These are phyloP conservation scores for Bipolaris cookei DNA, from an alignment of 2,329 filamentous ascomycete genomes.

Conservation along the genomic window DNA sequence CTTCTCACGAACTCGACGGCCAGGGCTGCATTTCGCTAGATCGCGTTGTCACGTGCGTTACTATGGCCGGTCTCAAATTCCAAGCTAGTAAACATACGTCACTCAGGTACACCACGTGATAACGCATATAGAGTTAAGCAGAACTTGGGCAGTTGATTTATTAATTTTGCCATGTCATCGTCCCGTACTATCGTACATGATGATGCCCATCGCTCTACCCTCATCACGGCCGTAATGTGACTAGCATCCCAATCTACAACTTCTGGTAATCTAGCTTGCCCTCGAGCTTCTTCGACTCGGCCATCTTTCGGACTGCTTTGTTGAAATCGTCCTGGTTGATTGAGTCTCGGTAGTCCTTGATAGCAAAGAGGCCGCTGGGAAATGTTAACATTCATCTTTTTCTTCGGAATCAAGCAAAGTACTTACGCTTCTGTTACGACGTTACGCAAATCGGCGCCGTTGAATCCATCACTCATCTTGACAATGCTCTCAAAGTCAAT, in stretches of 20 bases:
- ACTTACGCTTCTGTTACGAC: conserved; percentile 98
- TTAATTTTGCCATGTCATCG: conserved; percentile 4
- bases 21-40: conserved; percentile 2
- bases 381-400: conserved; percentile 28
- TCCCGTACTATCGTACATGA: conserved; percentile 14
- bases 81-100: background rate
- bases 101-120: background rate
- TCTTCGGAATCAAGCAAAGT: background rate
- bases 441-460: conserved; percentile 95
- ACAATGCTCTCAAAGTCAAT: conserved; percentile 99
- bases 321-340: conserved; percentile 99
- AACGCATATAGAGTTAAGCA: background rate
- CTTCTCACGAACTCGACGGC: background rate
- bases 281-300: conserved; percentile 96
- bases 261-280: conserved; percentile 98
- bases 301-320: conserved; percentile 97
- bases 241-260: conserved; percentile 62
- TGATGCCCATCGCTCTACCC: conserved; percentile 15
- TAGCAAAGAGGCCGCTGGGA: conserved; percentile 85
- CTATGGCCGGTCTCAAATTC: background rate
- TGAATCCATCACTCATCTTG: conserved; percentile 99
- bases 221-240: conserved; percentile 22
- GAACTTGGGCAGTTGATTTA: background rate
- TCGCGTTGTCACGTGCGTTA: conserved; percentile 27
- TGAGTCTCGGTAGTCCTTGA: conserved; percentile 95